Conservation (phyloP, 129 eudicot genomes). For the Arctium minus region DNA sequence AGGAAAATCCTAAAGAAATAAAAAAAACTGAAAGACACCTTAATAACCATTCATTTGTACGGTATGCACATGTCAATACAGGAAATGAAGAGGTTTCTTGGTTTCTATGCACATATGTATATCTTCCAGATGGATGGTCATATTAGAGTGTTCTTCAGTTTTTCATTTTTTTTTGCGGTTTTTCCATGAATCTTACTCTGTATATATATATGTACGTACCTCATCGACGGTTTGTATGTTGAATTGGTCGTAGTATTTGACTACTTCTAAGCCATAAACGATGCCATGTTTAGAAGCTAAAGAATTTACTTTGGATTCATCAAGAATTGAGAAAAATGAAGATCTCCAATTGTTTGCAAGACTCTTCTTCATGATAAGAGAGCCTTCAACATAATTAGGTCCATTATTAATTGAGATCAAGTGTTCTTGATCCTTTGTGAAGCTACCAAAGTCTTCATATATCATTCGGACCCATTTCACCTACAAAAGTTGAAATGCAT, state of each 20-base stretch:
- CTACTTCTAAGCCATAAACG: constrained; percentile 67
- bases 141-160: too few species aligned
- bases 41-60: too few species aligned
- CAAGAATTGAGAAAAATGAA: constrained; percentile 52
- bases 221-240: constrained; percentile 33
- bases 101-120: too few species aligned
- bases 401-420: constrained; percentile 48
- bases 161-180: too few species aligned
- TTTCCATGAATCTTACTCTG: too few species aligned
- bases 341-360: constrained; percentile 89
- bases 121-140: too few species aligned
- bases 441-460: constrained; percentile 52
- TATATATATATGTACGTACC: constrained; percentile 19
- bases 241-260: constrained; percentile 63
- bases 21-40: too few species aligned
- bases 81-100: too few species aligned
- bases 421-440: constrained; percentile 83
- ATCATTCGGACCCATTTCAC: constrained; percentile 89
- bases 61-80: too few species aligned
- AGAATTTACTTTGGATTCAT: constrained; percentile 51
- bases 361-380: constrained; percentile 49
- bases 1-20: too few species aligned
- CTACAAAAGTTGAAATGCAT: constrained; percentile 25
- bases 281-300: constrained; percentile 39
- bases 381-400: constrained; percentile 77